Conservation (phyloP, 768 basidiomycete genomes). For the Serendipita sp. region DNA sequence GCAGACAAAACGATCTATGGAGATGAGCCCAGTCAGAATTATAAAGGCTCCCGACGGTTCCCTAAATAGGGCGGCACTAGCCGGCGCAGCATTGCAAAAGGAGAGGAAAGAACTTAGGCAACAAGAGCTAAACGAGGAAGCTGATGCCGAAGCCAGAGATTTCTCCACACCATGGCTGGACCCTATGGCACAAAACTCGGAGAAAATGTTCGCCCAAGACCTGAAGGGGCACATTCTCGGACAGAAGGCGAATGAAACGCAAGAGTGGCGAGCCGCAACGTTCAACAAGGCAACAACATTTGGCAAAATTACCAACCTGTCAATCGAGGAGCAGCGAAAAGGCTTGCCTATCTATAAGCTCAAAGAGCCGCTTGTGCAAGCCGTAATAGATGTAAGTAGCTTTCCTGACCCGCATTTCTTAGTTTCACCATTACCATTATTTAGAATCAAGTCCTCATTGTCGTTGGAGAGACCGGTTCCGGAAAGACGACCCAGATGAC, state of each 20-base stretch:
- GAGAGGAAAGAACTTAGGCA: constrained; percentile 88
- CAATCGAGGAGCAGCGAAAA: constrained; percentile 86
- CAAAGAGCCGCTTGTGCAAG: constrained; percentile 73
- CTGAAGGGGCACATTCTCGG: constrained; percentile 65
- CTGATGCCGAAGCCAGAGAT: constrained; percentile 86
- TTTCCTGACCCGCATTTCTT: neutral
- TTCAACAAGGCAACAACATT: constrained; percentile 94
- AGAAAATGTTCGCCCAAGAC: constrained; percentile 87
- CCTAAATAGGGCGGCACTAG: constrained; percentile 84
- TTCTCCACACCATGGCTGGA: constrained; percentile 96
- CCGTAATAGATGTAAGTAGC: constrained; percentile 63
- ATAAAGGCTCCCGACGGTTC: constrained; percentile 98
- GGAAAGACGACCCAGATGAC: constrained; percentile 99
- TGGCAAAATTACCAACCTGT: constrained; percentile 77
- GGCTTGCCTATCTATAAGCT: constrained; percentile 91
- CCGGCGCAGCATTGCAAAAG: constrained; percentile 84
- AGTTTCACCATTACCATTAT: constrained; percentile 13
- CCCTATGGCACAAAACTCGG: constrained; percentile 81
- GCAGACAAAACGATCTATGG: constrained; percentile 88
- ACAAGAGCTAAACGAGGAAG: constrained; percentile 86
- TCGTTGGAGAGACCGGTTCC: constrained; percentile 96
- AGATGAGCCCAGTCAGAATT: constrained; percentile 93
- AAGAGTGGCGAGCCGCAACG: constrained; percentile 80
- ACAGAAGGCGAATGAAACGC: constrained; percentile 65
- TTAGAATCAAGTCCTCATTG: constrained; percentile 92